Evolutionary conservation across 139 green algal genomes (phyloP).

Genomic region (Eudorina sp.): DNA sequence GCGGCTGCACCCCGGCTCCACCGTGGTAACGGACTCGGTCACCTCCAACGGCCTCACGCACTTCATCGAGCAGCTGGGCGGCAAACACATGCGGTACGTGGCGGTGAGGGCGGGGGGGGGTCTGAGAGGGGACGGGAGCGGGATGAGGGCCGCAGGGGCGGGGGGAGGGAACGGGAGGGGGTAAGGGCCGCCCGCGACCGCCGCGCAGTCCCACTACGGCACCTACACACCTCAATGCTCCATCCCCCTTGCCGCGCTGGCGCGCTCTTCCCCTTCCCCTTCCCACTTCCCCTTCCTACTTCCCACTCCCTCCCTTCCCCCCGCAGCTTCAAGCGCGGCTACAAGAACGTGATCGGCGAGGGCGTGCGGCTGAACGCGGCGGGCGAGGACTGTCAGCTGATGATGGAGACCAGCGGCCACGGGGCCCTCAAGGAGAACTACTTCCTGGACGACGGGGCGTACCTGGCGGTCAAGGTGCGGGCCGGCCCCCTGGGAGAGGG

Average conservation of each 20-base stretch:
- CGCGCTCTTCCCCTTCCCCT: too few relatives aligned
- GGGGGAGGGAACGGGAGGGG: background rate
- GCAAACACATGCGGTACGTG: slow-evolving; percentile 81
- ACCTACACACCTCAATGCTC: too few relatives aligned
- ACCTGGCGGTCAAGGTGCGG: slow-evolving; percentile 88
- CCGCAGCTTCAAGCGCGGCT: slow-evolving; percentile 89
- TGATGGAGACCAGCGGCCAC: slow-evolving; percentile 98
- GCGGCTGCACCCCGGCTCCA: slow-evolving; percentile 89
- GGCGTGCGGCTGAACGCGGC: slow-evolving; percentile 85
- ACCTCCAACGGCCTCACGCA: slow-evolving; percentile 90
- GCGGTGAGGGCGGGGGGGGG: background rate
- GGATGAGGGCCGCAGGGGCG: background rate
- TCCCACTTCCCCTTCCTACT: background rate
- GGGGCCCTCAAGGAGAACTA: slow-evolving; percentile 95
- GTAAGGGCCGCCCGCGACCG: too few relatives aligned
- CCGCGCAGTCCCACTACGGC: too few relatives aligned
- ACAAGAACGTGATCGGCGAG: slow-evolving; percentile 98
- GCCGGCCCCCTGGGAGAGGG: background rate
- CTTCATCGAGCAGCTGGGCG: slow-evolving; percentile 89
- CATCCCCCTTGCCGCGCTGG: too few relatives aligned
- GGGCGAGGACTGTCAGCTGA: slow-evolving; percentile 87
- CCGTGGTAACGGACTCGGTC: slow-evolving; percentile 96
- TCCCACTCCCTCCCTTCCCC: background rate
- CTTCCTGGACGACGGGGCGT: slow-evolving; percentile 95
- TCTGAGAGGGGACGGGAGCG: background rate